Evolutionary conservation across 192 early-diverging fungal species (phyloP).

Genomic region (Rhizoclosmatium globosum): DNA sequence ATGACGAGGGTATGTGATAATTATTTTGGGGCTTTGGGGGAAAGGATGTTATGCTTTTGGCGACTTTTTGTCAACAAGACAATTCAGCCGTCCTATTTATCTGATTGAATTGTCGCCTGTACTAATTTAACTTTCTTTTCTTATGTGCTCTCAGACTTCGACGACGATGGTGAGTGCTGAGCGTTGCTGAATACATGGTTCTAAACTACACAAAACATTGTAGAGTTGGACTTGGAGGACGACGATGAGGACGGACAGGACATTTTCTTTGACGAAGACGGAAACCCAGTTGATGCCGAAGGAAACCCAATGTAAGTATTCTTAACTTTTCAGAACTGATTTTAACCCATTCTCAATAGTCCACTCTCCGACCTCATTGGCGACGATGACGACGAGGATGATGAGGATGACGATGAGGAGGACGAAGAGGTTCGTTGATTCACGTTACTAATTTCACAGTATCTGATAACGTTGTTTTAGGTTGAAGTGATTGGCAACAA

Average conservation of each 20-base stretch:
- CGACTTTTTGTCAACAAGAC: not conserved
- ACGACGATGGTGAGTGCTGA: not conserved
- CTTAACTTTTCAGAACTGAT: not conserved
- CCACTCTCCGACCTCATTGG: constrained; percentile 9
- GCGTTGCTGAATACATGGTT: no score
- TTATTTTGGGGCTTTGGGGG: not conserved
- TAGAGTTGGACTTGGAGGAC: not conserved
- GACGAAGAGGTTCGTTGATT: constrained; percentile 7
- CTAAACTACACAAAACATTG: not conserved
- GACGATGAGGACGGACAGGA: constrained; percentile 1
- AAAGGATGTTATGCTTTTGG: not conserved
- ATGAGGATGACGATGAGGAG: constrained; percentile 11
- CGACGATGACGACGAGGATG: constrained; percentile 27
- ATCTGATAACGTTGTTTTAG: not conserved
- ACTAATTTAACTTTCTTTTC: not conserved
- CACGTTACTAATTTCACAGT: not conserved
- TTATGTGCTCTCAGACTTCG: not conserved
- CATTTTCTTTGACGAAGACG: constrained; percentile 47
- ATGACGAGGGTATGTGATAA: not conserved
- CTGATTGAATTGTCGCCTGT: not conserved
- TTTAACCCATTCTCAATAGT: not conserved
- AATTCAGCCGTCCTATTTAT: not conserved
- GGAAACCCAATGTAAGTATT: constrained; percentile 8
- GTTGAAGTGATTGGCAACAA: constrained; percentile 33
- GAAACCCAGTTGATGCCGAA: constrained; percentile 47